Evolutionary conservation across 768 basidiomycete genomes (phyloP).

Genomic region (Coprinopsis marcescibilis): DNA sequence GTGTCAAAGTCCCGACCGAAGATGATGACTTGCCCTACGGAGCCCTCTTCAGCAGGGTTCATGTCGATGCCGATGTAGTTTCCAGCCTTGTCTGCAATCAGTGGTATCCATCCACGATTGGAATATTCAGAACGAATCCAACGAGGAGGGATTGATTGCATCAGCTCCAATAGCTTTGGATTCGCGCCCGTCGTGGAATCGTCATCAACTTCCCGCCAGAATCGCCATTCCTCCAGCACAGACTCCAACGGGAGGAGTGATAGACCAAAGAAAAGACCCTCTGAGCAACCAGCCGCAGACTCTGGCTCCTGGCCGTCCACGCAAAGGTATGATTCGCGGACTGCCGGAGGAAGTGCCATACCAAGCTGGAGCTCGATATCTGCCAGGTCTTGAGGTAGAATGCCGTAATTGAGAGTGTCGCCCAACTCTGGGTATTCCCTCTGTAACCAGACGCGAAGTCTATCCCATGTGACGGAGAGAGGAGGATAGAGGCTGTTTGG

Average conservation of each 20-base stretch:
- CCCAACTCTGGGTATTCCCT: slow-evolving; percentile 91
- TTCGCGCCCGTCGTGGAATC: slow-evolving; percentile 86
- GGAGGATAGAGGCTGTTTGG: slow-evolving; percentile 60
- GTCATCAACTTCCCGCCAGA: slow-evolving; percentile 91
- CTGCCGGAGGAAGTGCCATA: slow-evolving; percentile 71
- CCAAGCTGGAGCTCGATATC: slow-evolving; percentile 83
- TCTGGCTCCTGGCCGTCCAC: slow-evolving; percentile 95
- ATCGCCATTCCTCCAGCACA: slow-evolving; percentile 91
- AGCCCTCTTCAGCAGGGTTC: slow-evolving; percentile 73
- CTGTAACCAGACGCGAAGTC: slow-evolving; percentile 75
- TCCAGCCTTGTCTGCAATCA: slow-evolving; percentile 88
- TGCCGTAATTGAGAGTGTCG: slow-evolving; percentile 92
- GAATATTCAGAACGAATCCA: slow-evolving; percentile 92
- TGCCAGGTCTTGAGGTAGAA: slow-evolving; percentile 72
- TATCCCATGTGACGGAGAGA: slow-evolving; percentile 75
- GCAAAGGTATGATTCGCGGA: slow-evolving; percentile 86
- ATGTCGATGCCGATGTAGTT: slow-evolving; percentile 97
- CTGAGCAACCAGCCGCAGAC: slow-evolving; percentile 79
- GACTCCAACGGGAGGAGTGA: slow-evolving; percentile 90
- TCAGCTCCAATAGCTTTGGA: slow-evolving; percentile 57
- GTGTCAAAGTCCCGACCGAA: slow-evolving; percentile 99
- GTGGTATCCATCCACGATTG: slow-evolving; percentile 93
- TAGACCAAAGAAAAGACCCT: slow-evolving; percentile 94
- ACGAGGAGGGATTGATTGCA: slow-evolving; percentile 84
- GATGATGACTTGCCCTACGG: slow-evolving; percentile 89